Evolutionary conservation across 169 alveolate genomes (phyloP), one percentile per base, ranked within the genome.

Genomic region (Babesia ovis): DNA sequence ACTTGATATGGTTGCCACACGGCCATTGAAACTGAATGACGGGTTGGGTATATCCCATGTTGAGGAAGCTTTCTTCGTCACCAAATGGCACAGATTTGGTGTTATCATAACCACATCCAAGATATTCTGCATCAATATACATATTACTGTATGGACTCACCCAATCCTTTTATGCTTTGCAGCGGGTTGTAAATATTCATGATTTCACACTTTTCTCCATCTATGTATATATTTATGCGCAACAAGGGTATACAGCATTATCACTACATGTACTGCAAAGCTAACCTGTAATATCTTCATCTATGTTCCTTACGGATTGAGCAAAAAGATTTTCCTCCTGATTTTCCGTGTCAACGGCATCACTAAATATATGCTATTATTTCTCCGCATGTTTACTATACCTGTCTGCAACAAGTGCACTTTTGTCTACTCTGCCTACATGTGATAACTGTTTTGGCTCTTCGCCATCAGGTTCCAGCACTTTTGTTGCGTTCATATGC

Each of bases 21-120:
- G 22, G 27, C 68, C 71, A 57, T 11, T 43, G 31, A 57, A 80
- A 80, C 25, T 69, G 22, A 0, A 80, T 48, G 5, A 80, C 67
- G 0, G 88, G 88, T 37, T 68, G 76, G n/a, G 66, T 70, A 74
- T 70, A 80, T 51, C 84, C 88, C 4, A 69, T 53, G 67, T 80
- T 85, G 9, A 80, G 56, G 39, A 37, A 48, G n/a, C 43, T 60
- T 39, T 51, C 76, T 16, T 59, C 84, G 35, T 80, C 79, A 31
- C 88, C 88, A 61, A 80, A 55, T 6, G 88, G 83, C 54, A 18
- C 34, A 12, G 79, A 23, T 53, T 70, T 50, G 20, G 60, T 55
- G 42, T 46, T 50, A 45, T 80, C 67, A 55, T 80, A 80, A 14
- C 88, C 88, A 25, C 51, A 35, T n/a, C 88, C 88, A 42, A 80